Conservation (phyloP, 345 rosid species). For the Pistacia vera region DNA sequence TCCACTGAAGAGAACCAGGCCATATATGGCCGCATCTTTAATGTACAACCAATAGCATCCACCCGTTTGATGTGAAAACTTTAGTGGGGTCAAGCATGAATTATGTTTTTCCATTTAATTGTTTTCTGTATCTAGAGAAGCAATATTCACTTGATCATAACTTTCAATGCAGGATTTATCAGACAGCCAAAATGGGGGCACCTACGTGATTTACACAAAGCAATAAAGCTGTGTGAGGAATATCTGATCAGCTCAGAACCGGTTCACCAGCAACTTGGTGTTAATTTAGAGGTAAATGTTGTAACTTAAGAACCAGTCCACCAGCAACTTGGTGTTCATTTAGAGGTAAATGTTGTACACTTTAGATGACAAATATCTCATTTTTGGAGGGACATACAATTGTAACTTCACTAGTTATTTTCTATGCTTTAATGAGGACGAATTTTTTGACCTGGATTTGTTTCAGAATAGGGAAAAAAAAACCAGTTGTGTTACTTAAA, state of each 20-base stretch:
- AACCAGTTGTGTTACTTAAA: too few relatives aligned
- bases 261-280: slow-evolving; percentile 38
- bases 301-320: slow-evolving; percentile 40
- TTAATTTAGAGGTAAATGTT: slow-evolving; percentile 46
- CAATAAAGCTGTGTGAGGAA: slow-evolving; percentile 61
- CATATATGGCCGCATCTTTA: too few relatives aligned
- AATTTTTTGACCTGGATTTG: too few relatives aligned
- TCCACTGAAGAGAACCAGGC: too few relatives aligned
- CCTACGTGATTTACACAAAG: slow-evolving; percentile 54
- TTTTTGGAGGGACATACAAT: not conserved
- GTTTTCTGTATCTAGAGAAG: not conserved
- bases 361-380: not conserved
- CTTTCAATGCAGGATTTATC: slow-evolving; percentile 44
- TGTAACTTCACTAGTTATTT: not conserved
- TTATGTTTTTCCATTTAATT: not conserved
- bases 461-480: too few relatives aligned
- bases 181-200: slow-evolving; percentile 80
- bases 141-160: not conserved
- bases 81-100: not conserved
- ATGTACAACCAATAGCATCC: too few relatives aligned
- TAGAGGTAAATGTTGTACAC: slow-evolving; percentile 39
- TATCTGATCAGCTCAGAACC: slow-evolving; percentile 56
- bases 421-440: too few relatives aligned
- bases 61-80: too few relatives aligned
- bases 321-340: slow-evolving; percentile 41